Percentiles rank a stretch among this genome's conserved stretches.
Evolutionary conservation across 2,329 filamentous ascomycete species (phyloP).

Genomic region (Hymenoscyphus fructigenus): DNA sequence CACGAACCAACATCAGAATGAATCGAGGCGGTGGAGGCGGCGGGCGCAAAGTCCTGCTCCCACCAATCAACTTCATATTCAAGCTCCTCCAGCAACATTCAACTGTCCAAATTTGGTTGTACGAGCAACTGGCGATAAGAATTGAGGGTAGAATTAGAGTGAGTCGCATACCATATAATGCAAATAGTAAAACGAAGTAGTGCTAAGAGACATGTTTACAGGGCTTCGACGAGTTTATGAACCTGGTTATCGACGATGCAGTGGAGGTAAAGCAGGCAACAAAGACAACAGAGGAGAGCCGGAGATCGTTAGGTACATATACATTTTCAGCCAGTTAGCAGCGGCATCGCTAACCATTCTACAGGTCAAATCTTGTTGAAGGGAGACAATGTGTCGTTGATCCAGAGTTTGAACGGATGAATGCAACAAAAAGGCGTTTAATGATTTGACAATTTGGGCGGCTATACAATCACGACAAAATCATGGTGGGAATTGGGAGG

Average conservation of each 20-base stretch:
- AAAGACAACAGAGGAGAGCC: conserved; percentile 76
- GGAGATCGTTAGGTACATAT: conserved; percentile 73
- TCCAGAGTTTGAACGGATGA: conserved; percentile 46
- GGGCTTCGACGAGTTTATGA: conserved; percentile 99
- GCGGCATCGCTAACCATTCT: conserved; percentile 24
- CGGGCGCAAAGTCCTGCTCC: conserved; percentile 67
- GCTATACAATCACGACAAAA: conserved; percentile 21
- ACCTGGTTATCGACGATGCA: conserved; percentile 92
- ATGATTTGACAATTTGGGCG: conserved; percentile 20
- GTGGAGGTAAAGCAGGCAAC: conserved; percentile 85
- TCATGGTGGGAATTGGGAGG: conserved; percentile 14
- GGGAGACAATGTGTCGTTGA: conserved; percentile 66
- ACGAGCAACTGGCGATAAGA: conserved; percentile 89
- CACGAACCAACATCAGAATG: conserved; percentile 27
- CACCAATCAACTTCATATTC: conserved; percentile 87
- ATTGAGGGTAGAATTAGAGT: conserved; percentile 97
- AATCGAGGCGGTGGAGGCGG: conserved; percentile 39
- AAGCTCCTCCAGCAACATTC: conserved; percentile 77
- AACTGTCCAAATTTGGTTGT: conserved; percentile 92
- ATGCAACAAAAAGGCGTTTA: conserved; percentile 29
- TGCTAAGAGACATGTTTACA: conserved; percentile 40
- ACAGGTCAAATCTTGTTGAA: conserved; percentile 65
- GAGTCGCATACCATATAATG: conserved; percentile 36
- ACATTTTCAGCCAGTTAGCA: conserved; percentile 26
- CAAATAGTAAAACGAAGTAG: neutral